Evolutionary conservation across 2,329 filamentous ascomycete species (phyloP).

Genomic region (Ceratocystis cacaofunesta): DNA sequence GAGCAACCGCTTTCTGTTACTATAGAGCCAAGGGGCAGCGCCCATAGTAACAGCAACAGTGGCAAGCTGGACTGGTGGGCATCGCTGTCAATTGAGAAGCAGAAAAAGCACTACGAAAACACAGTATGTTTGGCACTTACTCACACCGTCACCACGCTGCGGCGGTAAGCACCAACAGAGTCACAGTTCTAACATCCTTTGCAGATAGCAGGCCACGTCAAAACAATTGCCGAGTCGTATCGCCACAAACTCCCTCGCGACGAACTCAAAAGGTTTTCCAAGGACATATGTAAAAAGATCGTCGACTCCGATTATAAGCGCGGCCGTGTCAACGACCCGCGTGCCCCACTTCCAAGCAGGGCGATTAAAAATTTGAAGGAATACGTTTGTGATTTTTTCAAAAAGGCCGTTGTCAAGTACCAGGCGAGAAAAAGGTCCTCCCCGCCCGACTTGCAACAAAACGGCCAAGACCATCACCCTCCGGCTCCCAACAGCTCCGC

Average conservation of each 20-base stretch:
- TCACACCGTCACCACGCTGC: not conserved
- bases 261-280: slow-evolving; percentile 46
- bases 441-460: slow-evolving; percentile 22
- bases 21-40: slow-evolving; percentile 42
- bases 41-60: too few species aligned
- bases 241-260: slow-evolving; percentile 76
- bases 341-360: slow-evolving; percentile 51
- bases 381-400: slow-evolving; percentile 72
- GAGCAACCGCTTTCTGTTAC: slow-evolving; percentile 33
- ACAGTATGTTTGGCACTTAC: slow-evolving; percentile 45
- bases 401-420: slow-evolving; percentile 70
- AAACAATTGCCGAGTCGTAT: slow-evolving; percentile 75
- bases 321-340: slow-evolving; percentile 69
- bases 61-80: slow-evolving; percentile 46
- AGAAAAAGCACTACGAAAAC: slow-evolving; percentile 89
- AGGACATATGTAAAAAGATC: slow-evolving; percentile 69
- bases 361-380: slow-evolving; percentile 71
- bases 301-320: slow-evolving; percentile 87
- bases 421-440: slow-evolving; percentile 47
- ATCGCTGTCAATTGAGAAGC: slow-evolving; percentile 59
- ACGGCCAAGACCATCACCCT: slow-evolving; percentile 18
- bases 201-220: slow-evolving; percentile 71
- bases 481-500: slow-evolving; percentile 9
- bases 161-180: too few species aligned
- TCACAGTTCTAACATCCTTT: not conserved